These are phyloP conservation scores for Echinosophora koreensis DNA, from an alignment of 306 rosid species.

Conservation along the genomic window DNA sequence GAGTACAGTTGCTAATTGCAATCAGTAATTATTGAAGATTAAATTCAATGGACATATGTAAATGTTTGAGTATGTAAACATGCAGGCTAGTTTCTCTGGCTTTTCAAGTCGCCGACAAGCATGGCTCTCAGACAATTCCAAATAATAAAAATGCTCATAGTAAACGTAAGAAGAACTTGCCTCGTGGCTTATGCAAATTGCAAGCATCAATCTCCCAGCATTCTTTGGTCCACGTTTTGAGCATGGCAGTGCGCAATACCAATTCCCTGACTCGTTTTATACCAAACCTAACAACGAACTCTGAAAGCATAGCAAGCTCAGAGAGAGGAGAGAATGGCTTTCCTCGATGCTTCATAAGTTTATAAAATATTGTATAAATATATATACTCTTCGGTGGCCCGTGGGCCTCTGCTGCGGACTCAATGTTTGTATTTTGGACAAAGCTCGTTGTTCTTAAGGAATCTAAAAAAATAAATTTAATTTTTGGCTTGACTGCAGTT, in stretches of 20 bases:
- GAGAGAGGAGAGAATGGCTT: constrained; percentile 4
- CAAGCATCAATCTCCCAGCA: not conserved
- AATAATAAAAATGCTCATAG: not conserved
- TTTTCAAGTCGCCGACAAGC: not conserved
- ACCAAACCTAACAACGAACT: no score
- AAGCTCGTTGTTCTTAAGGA: no score
- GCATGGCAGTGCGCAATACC: not conserved
- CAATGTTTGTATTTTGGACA: not conserved
- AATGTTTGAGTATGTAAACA: constrained; percentile 7
- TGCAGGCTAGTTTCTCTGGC: not conserved
- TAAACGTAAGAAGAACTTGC: constrained; percentile 19
- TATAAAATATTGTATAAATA: no score
- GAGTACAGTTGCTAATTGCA: not conserved
- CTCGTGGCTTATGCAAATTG: constrained; percentile 18
- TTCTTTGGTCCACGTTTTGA: constrained; percentile 14
- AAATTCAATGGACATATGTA: not conserved
- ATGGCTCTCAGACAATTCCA: not conserved
- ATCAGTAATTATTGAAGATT: not conserved
- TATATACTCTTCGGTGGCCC: not conserved
- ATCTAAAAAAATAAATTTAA: no score
- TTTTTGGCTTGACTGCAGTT: no score
- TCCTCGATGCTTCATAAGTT: not conserved
- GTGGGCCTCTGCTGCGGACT: constrained; percentile 2
- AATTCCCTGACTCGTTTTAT: not conserved
- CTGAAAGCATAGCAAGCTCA: not conserved